Evolutionary conservation across 352 stramenopile species (phyloP), one percentile per base, ranked within the genome.

Genomic region (Pythium scleroteichum): DNA sequence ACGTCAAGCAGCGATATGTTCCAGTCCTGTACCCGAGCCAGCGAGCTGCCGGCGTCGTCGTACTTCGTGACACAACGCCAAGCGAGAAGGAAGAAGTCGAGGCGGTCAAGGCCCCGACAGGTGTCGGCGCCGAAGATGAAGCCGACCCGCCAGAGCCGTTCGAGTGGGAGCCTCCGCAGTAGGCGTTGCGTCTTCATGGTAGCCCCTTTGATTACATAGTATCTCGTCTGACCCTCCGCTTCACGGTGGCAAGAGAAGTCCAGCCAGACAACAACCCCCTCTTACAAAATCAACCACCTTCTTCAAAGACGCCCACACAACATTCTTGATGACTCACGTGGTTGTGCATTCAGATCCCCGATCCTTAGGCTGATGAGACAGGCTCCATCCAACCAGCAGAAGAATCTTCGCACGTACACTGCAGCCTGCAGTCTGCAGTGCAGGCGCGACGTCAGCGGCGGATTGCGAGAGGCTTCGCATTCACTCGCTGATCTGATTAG

Each of bases 71-170:
- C 78, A 97, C 82, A 61, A 97, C 85, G 46, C 96, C 97, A 8
- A 81, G 84, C 26, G 94, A 99, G 63, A 73, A 76, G 26, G 96
- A 98, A 62, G 94, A 98, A 56, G 94, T 99, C 50, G 82, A 98
- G 29, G 88, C 85, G 42, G 79, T 98, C 7, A 95, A 98, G 68
- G 93, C 91, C 44, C 91, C 95, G 32, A 87, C 95, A 8, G 78
- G 86, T 13, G 76, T 76, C 38, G 92, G 95, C 40, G 88, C 88
- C 9, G 96, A 98, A 71, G 95, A 98, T 46, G 96, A 99, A 64
- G 93, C 94, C 41, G 85, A 97, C 52, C 84, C 95, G 32, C 96
- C 96, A 50, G 90, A 98, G 76, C 94, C 97, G 46, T 99, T 99
- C 73, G 95, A 99, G 78, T 99, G 96, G 96, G 91, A 88, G 35